phyloP scores from a whole-genome alignment of 2,329 filamentous ascomycete genomes.

The Alternaria angustiovoidea region DNA sequence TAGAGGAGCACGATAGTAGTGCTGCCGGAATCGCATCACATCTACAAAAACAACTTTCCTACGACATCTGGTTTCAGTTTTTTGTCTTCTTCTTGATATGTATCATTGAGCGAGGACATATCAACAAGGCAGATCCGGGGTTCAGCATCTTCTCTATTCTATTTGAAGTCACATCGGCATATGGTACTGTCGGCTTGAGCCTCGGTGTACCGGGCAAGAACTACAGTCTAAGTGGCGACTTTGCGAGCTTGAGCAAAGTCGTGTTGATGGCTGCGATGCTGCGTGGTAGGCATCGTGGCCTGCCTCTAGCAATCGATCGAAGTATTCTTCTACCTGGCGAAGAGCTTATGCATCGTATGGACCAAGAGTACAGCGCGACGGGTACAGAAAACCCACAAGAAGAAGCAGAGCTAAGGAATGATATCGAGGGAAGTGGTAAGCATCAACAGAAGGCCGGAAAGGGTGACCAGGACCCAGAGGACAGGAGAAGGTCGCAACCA shows the following conservation, averaged over 20 bases:
- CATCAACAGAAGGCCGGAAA: slow-evolving; percentile 5
- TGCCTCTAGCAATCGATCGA: slow-evolving; percentile 43
- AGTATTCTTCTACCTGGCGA: slow-evolving; percentile 45
- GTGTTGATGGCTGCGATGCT: slow-evolving; percentile 67
- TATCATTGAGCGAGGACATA: slow-evolving; percentile 66
- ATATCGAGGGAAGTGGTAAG: slow-evolving; percentile 28
- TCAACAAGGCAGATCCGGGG: slow-evolving; percentile 49
- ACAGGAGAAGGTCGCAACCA: slow-evolving; percentile 7
- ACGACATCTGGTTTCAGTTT: slow-evolving; percentile 73
- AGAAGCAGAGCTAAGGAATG: slow-evolving; percentile 22
- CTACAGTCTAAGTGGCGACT: slow-evolving; percentile 65
- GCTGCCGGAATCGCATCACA: slow-evolving; percentile 52
- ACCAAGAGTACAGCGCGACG: slow-evolving; percentile 38
- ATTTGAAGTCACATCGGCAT: slow-evolving; percentile 66
- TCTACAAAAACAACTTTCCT: slow-evolving; percentile 69
- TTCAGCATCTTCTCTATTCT: slow-evolving; percentile 49
- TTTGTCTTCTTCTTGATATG: slow-evolving; percentile 67
- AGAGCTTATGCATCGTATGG: slow-evolving; percentile 46
- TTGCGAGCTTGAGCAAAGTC: slow-evolving; percentile 65
- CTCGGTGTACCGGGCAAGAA: slow-evolving; percentile 63
- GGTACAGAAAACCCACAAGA: slow-evolving; percentile 18
- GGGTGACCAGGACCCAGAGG: slow-evolving; percentile 26
- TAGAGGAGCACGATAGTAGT: slow-evolving; percentile 54
- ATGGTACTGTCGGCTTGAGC: slow-evolving; percentile 69
- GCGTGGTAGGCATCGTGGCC: slow-evolving; percentile 38